Evolutionary conservation across 352 stramenopile genomes (phyloP).

Genomic region (Detonula confervacea): DNA sequence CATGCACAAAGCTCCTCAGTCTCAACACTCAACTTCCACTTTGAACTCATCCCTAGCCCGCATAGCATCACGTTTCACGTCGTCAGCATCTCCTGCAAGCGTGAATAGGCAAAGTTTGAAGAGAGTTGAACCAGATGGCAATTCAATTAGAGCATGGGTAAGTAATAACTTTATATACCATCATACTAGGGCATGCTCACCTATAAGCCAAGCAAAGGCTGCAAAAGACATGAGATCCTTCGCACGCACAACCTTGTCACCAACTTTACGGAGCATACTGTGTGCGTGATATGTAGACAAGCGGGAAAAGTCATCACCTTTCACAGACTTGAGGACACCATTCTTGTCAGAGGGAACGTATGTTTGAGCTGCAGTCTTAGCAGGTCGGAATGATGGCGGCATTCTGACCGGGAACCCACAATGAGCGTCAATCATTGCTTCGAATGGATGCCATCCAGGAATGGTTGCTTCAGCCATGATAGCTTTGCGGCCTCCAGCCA

Average conservation of each 20-base stretch:
- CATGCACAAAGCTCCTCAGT: too few species aligned
- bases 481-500: constrained; percentile 62
- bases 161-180: too few species aligned
- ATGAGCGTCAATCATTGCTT: constrained; percentile 66
- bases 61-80: constrained; percentile 56
- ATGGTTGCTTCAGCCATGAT: constrained; percentile 66
- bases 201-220: constrained; percentile 63
- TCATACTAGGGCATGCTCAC: too few species aligned
- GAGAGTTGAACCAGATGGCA: too few species aligned
- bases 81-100: constrained; percentile 48
- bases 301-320: constrained; percentile 56
- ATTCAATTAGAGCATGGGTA: too few species aligned
- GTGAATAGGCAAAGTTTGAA: too few species aligned
- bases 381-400: constrained; percentile 54
- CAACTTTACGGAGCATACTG: constrained; percentile 49
- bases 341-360: constrained; percentile 60
- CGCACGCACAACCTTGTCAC: constrained; percentile 46
- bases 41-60: constrained; percentile 51
- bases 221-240: constrained; percentile 62
- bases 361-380: constrained; percentile 38
- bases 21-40: constrained; percentile 58
- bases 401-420: constrained; percentile 62
- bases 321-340: constrained; percentile 49
- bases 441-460: constrained; percentile 57
- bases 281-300: constrained; percentile 51